Base-by-base conservation (phyloP, 495 filamentous ascomycete species). In the Opeltia flavorubescens region DNA sequence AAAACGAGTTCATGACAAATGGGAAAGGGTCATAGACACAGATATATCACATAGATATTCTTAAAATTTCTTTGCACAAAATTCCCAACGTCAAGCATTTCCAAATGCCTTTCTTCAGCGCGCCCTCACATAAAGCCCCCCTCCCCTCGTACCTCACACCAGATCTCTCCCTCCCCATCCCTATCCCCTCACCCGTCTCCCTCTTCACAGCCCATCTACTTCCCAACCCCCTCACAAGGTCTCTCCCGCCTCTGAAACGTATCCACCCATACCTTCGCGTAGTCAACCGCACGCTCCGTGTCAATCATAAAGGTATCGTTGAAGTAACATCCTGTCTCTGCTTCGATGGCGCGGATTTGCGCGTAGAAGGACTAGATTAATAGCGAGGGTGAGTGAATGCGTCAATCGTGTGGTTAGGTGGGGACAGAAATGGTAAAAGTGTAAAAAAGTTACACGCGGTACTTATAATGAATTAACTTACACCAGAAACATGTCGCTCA, bases 291-390 rank as follows among this genome's bases (percentile, higher is more conserved):
- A 1, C 41, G 41, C 23, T 43, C 41, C 11, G 41, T 25, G 17
- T 43, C 41, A 15, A 43, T 24, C 15, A 43, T n/a, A 11, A 43
- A 43, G 3, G 41, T 43, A 15, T 43, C 41, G 13, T 43, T 24
- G 41, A 43, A 43, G 13, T 13, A 43, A 29, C 25, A 30, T 0
- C 24, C 24, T 8, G n/a, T 30, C 11, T 44, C 25, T 8, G 25
- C 42, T 44, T 44, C 42, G 42, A 44, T 44, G 11, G 18, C 28
- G n/a, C 42, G 42, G 42, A 30, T 30, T 29, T 30, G 42, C 17
- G 25, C 18, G 42, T 44, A 44, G 42, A 44, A 29, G 24, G 42
- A 44, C 42, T 44, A n/a, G 4, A 2, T 28, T 9, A n/a, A n/a
- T 28, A 17, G 18, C 1, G n/a, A 0, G 1, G 1, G 3, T 6